Evolutionary conservation across 345 rosid genomes (phyloP).

Genomic region (Nasturtium officinale): DNA sequence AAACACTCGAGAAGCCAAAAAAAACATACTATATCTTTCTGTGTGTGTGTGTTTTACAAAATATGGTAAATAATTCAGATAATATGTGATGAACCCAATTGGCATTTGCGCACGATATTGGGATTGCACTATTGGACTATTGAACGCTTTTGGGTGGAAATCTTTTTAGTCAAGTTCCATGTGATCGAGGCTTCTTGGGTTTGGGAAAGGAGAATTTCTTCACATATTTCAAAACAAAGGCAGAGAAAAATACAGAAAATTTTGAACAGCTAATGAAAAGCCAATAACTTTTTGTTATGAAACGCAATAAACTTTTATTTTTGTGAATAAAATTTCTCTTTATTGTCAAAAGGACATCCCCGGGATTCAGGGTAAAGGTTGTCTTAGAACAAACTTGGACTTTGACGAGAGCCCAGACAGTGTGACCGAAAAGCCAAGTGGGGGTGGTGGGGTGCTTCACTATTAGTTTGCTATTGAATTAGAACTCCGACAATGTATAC

Average conservation of each 20-base stretch:
- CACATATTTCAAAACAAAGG: slow-evolving; percentile 39
- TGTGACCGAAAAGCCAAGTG: slow-evolving; percentile 39
- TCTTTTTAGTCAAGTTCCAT: slow-evolving; percentile 45
- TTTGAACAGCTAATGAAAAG: slow-evolving; percentile 39
- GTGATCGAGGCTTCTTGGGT: slow-evolving; percentile 49
- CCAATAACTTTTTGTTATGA: slow-evolving; percentile 26
- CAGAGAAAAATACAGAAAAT: slow-evolving; percentile 20
- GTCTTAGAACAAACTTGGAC: slow-evolving; percentile 55
- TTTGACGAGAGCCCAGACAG: slow-evolving; percentile 52
- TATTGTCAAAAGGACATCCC: slow-evolving; percentile 46
- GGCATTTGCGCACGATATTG: slow-evolving; percentile 34
- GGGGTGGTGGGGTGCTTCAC: slow-evolving; percentile 34
- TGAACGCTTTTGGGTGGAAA: slow-evolving; percentile 32
- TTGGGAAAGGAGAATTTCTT: slow-evolving; percentile 35
- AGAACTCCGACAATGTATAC: not conserved
- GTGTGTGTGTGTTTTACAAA: not conserved
- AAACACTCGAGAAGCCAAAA: not conserved
- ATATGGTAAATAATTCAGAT: not conserved
- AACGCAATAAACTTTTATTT: slow-evolving; percentile 10
- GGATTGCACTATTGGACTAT: slow-evolving; percentile 41
- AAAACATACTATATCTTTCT: not conserved
- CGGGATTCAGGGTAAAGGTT: slow-evolving; percentile 65
- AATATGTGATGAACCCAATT: slow-evolving; percentile 8
- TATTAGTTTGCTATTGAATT: slow-evolving; percentile 25
- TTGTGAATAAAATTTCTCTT: not conserved